phyloP scores from a whole-genome alignment of 2,329 filamentous ascomycete genomes.

The Exophiala bonariae region DNA sequence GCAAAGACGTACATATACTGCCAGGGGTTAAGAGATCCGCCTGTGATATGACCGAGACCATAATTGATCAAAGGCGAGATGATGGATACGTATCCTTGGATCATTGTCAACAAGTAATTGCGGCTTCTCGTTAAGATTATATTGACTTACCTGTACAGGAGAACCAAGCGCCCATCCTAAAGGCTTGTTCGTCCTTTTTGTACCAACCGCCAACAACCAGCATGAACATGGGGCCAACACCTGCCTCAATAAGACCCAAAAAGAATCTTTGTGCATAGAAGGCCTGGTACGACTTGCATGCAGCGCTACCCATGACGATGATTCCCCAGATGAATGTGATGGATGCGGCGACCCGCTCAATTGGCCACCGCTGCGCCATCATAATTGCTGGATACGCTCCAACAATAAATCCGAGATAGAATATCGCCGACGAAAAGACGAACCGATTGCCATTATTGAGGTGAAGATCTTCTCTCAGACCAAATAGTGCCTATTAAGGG shows the following conservation, averaged over 20 bases:
- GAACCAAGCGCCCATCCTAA: constrained; percentile 69
- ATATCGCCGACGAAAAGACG: constrained; percentile 22
- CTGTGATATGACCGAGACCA: constrained; percentile 63
- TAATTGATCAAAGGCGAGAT: constrained; percentile 61
- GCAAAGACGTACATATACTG: constrained; percentile 71
- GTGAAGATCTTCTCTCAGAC: constrained; percentile 40
- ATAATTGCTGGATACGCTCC: constrained; percentile 74
- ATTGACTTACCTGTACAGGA: constrained; percentile 32
- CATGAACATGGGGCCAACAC: constrained; percentile 67
- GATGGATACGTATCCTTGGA: constrained; percentile 42
- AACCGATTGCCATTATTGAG: constrained; percentile 45
- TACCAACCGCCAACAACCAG: constrained; percentile 62
- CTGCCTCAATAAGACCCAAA: constrained; percentile 60
- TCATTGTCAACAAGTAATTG: constrained; percentile 60
- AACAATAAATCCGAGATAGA: constrained; percentile 77
- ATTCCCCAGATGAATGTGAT: constrained; percentile 66
- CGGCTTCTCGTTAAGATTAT: not conserved
- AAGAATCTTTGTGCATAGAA: constrained; percentile 68
- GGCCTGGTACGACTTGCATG: constrained; percentile 61
- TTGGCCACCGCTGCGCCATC: constrained; percentile 65
- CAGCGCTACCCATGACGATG: constrained; percentile 68
- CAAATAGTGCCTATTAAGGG: constrained; percentile 38
- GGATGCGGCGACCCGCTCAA: constrained; percentile 61
- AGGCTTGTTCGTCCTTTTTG: constrained; percentile 63
- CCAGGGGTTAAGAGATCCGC: constrained; percentile 60